These are phyloP conservation scores for Pachyrhizus erosus DNA, from an alignment of 306 rosid species.

Conservation along the genomic window DNA sequence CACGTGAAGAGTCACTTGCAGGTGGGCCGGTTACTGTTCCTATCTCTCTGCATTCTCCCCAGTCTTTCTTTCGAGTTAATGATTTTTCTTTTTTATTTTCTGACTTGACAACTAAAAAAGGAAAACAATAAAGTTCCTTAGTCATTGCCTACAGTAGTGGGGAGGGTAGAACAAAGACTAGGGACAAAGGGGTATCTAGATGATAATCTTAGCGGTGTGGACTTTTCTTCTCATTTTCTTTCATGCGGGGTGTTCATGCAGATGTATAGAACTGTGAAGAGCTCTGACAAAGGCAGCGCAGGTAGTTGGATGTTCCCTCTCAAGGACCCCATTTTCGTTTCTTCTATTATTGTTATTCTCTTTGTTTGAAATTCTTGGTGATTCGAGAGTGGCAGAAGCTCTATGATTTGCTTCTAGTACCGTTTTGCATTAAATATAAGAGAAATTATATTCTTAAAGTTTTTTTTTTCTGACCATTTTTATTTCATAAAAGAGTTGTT, in stretches of 20 bases:
- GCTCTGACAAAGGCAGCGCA: conserved; percentile 72
- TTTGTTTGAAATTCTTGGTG: conserved; percentile 53
- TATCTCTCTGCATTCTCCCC: conserved; percentile 2
- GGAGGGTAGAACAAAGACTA: conserved; percentile 57
- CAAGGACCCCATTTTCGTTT: conserved; percentile 43
- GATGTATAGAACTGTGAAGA: conserved; percentile 99
- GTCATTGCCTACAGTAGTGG: conserved; percentile 33
- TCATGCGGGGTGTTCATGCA: conserved; percentile 62
- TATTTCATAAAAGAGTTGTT: neutral
- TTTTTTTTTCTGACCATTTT: neutral
- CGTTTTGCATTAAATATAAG: conserved; percentile 19
- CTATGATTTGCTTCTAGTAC: conserved; percentile 52
- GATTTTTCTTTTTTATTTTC: neutral
- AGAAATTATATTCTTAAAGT: neutral
- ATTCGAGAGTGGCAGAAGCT: conserved; percentile 53
- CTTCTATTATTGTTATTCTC: conserved; percentile 52
- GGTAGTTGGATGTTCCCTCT: conserved; percentile 63
- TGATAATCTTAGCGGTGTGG: conserved; percentile 49
- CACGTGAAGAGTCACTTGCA: conserved; percentile 99
- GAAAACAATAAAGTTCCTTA: neutral
- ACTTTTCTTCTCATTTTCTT: conserved; percentile 42
- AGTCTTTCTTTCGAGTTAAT: conserved; percentile 7
- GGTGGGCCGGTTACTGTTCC: conserved; percentile 56
- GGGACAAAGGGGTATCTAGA: conserved; percentile 66
- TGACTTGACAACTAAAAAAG: neutral